Evolutionary conservation across 2,329 filamentous ascomycete species (phyloP).

Genomic region (Leptodontidium sp.): DNA sequence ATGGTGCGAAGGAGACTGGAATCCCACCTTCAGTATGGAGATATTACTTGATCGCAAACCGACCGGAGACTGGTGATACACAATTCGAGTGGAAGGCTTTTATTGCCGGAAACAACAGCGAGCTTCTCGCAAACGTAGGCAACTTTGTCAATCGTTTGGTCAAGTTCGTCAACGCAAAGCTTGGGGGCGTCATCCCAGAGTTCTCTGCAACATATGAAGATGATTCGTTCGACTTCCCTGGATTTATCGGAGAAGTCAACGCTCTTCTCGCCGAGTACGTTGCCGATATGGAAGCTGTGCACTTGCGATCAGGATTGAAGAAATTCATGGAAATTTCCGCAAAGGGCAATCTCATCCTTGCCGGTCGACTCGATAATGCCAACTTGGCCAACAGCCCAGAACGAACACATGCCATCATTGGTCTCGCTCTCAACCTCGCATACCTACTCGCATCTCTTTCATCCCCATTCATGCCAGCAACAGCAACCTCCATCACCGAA

Average conservation of each 20-base stretch:
- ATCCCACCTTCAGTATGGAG: slow-evolving; percentile 89
- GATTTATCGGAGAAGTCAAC: slow-evolving; percentile 65
- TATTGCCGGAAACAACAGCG: slow-evolving; percentile 86
- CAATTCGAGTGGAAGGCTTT: slow-evolving; percentile 92
- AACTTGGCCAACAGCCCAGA: slow-evolving; percentile 50
- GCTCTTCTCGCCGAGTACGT: slow-evolving; percentile 71
- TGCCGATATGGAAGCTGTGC: slow-evolving; percentile 73
- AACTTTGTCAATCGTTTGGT: slow-evolving; percentile 79
- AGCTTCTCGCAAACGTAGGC: slow-evolving; percentile 76
- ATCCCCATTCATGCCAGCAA: slow-evolving; percentile 86
- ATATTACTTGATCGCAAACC: slow-evolving; percentile 86
- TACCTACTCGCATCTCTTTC: slow-evolving; percentile 82
- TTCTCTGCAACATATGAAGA: slow-evolving; percentile 62
- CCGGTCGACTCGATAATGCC: slow-evolving; percentile 54
- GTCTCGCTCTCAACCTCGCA: slow-evolving; percentile 83
- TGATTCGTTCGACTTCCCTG: slow-evolving; percentile 58
- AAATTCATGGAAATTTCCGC: slow-evolving; percentile 73
- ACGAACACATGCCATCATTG: slow-evolving; percentile 59
- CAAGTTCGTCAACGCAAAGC: slow-evolving; percentile 80
- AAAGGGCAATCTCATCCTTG: slow-evolving; percentile 65
- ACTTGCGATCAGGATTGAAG: slow-evolving; percentile 71
- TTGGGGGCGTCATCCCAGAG: slow-evolving; percentile 71
- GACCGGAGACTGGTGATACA: slow-evolving; percentile 85
- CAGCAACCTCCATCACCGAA: slow-evolving; percentile 74
- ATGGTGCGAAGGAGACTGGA: slow-evolving; percentile 86